These are phyloP conservation scores for Arthrobotrys conoides DNA, from an alignment of 2,329 filamentous ascomycete genomes.

Conservation along the genomic window DNA sequence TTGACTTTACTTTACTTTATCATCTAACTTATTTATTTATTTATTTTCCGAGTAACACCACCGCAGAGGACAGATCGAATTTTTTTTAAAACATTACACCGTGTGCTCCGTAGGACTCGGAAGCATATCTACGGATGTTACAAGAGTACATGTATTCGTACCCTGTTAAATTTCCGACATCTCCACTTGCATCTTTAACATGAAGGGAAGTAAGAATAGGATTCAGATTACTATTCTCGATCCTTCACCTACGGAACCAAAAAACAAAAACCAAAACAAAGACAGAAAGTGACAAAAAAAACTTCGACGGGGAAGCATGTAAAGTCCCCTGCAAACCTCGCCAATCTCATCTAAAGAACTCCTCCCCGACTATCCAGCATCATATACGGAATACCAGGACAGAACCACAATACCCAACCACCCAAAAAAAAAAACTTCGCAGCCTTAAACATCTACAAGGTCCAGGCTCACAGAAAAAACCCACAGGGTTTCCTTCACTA, in stretches of 20 bases:
- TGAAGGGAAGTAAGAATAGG: too few species aligned
- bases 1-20: too few species aligned
- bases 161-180: too few species aligned
- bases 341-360: slow-evolving; percentile 8
- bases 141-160: too few species aligned
- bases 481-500: neutral
- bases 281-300: neutral
- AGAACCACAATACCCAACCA: neutral
- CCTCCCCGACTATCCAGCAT: neutral
- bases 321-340: neutral
- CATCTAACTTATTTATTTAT: neutral
- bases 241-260: too few species aligned
- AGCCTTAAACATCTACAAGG: slow-evolving; percentile 20
- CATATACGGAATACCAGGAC: neutral
- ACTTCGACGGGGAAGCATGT: neutral
- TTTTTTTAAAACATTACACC: too few species aligned
- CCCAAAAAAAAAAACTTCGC: slow-evolving; percentile 6
- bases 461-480: neutral
- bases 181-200: too few species aligned
- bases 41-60: neutral
- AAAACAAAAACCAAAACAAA: too few species aligned
- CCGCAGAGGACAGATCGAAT: too few species aligned
- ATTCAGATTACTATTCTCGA: too few species aligned
- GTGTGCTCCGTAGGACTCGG: too few species aligned
- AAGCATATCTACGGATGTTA: too few species aligned